Base-by-base conservation (phyloP, 2,329 filamentous ascomycete genomes). In the Botrytis pseudocinerea region DNA sequence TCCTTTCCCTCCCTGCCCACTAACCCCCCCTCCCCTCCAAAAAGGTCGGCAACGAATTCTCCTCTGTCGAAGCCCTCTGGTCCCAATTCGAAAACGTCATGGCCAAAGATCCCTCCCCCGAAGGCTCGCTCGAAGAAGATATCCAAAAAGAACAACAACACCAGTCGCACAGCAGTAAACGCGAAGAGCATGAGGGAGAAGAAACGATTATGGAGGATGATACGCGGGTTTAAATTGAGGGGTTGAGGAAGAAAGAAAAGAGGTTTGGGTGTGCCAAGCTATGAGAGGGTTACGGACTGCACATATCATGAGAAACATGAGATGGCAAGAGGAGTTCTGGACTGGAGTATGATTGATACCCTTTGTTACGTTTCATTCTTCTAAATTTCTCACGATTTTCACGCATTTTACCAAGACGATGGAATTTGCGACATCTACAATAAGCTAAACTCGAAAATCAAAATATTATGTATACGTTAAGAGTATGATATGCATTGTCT, bases 11-110 rank as follows among this genome's bases (percentile, higher is more conserved):
- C n/a, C 10, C 66, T n/a, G 18, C 28, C 28, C n/a, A 25, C 62
- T 16, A 20, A 40, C 18, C n/a, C 2, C 38, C 51, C 7, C 1
- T 22, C 9, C 20, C 22, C 25, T 9, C 35, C 40, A 40, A 57
- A 18, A 71, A 93, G 91, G 91, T 99, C 70, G 96, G 96, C 54
- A 97, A 97, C 83, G 96, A 99, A 80, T 98, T 99, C 83, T 91
- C 93, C n/a, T 95, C 94, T 6, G 96, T 99, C 61, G 96, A 99
- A 82, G 94, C 94, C 44, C 87, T 99, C 25, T 99, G 96, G 96
- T 97, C 93, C 57, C 94, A 97, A 80, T 98, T 99, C 80, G 96
- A 99, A 84, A 93, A 91, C 77, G 95, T 98, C 78, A 98, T 98
- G 95, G 93, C 89, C 14, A 93, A 92, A 79, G 84, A 83, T 68